Evolutionary conservation across 805 yeast species (phyloP), one percentile per base, ranked within the genome.

Genomic region (Starmerella vitae): DNA sequence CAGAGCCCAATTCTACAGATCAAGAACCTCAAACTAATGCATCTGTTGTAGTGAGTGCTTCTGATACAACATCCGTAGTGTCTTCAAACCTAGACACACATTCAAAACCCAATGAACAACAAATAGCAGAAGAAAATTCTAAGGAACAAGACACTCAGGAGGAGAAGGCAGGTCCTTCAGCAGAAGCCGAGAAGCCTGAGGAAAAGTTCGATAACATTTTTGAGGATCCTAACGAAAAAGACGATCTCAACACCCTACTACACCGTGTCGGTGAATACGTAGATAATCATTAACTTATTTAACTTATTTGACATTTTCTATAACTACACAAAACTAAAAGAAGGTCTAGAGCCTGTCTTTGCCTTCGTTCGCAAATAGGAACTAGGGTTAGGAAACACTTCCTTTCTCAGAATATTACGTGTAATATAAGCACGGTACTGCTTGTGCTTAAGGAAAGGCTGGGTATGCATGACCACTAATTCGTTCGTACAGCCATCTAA

Each of bases 261-360:
- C 40, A 37, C 14, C 40, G 44, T 14, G 47, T 47, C 14, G 50
- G 47, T 13, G 49, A 42, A 20, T 46, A 39, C 26, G 50, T 47
- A 3, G 44, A 46, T 12, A 36, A 38, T 20, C 39, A 47, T 21
- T 38, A 34, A 37, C 26, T 17, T 34, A 21, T 21, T 25, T 24
- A 25, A n/a, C 9, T 24, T 10, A 10, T 18, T 22, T 13, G 13
- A 20, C 20, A n/a, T 6, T 15, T 10, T 21, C 12, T 26, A 17
- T 33, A 15, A 13, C 8, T 13, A 9, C 20, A 12, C 34, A 9
- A 8, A n/a, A n/a, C n/a, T n/a, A n/a, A n/a, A n/a, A n/a, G n/a
- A n/a, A n/a, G n/a, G n/a, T n/a, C n/a, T n/a, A n/a, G n/a, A n/a
- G n/a, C n/a, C n/a, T n/a, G n/a, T n/a, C n/a, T n/a, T n/a, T n/a